Conservation (phyloP, 345 rosid species). For the Arabidopsis suecica region DNA sequence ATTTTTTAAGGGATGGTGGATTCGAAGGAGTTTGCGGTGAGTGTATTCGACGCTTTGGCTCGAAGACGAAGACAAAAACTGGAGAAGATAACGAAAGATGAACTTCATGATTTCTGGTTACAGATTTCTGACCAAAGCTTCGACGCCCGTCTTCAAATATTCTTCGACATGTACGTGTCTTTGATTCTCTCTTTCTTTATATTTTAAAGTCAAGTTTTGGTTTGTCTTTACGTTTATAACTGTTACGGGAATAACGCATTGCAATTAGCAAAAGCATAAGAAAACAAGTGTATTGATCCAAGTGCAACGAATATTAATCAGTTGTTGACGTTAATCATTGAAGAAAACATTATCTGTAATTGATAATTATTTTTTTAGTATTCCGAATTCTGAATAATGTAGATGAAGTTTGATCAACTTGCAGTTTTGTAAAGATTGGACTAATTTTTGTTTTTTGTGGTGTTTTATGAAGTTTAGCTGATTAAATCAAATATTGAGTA, state of each 20-base stretch:
- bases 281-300: constrained; percentile 36
- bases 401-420: constrained; percentile 3
- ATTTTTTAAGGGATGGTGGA: constrained; percentile 72
- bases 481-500: constrained; percentile 6
- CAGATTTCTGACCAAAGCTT: constrained; percentile 91
- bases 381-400: constrained; percentile 25
- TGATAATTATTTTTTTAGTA: not conserved
- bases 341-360: constrained; percentile 12
- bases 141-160: constrained; percentile 95
- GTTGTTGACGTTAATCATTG: constrained; percentile 25
- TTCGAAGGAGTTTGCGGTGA: constrained; percentile 87
- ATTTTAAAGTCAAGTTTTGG: not conserved
- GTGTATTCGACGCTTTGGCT: constrained; percentile 80
- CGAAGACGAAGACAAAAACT: constrained; percentile 66
- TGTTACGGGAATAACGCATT: constrained; percentile 39
- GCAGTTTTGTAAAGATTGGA: not conserved
- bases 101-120: constrained; percentile 89
- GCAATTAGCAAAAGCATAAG: constrained; percentile 25
- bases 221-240: constrained; percentile 38
- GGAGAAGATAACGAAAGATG: constrained; percentile 66
- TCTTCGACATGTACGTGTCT: constrained; percentile 81
- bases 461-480: not conserved
- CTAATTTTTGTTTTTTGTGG: not conserved
- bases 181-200: not conserved
- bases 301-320: constrained; percentile 14